Evolutionary conservation across 306 rosid species (phyloP).

Genomic region (Medicago ruthenica): DNA sequence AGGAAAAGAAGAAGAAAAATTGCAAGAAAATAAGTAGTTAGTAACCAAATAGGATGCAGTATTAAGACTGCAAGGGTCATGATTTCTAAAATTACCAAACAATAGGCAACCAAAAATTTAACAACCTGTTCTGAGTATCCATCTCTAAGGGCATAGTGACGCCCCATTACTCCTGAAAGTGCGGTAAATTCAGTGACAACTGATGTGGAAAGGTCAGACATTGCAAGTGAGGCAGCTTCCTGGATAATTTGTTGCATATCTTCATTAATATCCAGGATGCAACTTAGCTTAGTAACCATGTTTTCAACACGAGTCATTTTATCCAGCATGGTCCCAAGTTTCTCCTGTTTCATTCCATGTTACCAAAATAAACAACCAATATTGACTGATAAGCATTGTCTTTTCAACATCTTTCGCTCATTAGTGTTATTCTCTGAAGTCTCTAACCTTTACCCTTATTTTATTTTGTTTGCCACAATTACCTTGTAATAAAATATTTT

Average conservation of each 20-base stretch:
- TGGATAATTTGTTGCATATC: constrained; percentile 52
- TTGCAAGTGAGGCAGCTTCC: constrained; percentile 92
- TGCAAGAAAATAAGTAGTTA: constrained; percentile 29
- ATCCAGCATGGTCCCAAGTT: constrained; percentile 95
- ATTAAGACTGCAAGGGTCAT: neutral
- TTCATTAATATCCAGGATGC: constrained; percentile 58
- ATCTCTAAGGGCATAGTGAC: constrained; percentile 91
- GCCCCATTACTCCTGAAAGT: constrained; percentile 94
- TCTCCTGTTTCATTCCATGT: constrained; percentile 68
- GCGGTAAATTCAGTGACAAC: constrained; percentile 96
- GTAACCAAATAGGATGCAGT: constrained; percentile 19
- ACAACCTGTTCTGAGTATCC: constrained; percentile 90
- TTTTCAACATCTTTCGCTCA: constrained; percentile 22
- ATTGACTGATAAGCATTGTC: constrained; percentile 35
- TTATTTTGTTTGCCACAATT: neutral
- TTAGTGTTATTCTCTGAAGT: constrained; percentile 25
- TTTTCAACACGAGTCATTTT: constrained; percentile 77
- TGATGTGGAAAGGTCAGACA: constrained; percentile 95
- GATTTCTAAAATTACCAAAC: neutral
- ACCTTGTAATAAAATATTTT: constrained; percentile 9
- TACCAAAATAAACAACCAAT: constrained; percentile 36
- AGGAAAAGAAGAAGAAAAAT: constrained; percentile 32
- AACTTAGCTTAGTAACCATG: constrained; percentile 60
- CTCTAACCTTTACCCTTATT: constrained; percentile 22
- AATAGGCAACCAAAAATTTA: constrained; percentile 6